These are phyloP conservation scores for Vitellaria paradoxa DNA, from an alignment of 179 eudicot genomes.

Conservation along the genomic window DNA sequence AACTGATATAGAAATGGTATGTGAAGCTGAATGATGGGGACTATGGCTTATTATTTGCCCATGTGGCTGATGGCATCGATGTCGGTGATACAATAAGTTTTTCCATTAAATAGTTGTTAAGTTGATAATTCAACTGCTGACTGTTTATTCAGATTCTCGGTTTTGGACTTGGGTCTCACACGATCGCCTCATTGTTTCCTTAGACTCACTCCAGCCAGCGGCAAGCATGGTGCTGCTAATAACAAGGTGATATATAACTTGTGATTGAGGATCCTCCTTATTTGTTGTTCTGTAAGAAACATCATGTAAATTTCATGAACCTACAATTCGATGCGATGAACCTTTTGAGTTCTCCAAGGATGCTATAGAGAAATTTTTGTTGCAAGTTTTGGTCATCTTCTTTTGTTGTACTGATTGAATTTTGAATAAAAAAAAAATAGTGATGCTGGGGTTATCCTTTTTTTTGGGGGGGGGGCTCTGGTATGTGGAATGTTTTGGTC, in stretches of 20 bases:
- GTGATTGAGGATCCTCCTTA: not conserved
- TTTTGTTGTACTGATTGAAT: too few species aligned
- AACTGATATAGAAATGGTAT: not conserved
- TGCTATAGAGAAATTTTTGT: too few species aligned
- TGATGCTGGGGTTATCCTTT: too few species aligned
- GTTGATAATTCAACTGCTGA: not conserved
- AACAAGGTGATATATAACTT: constrained; percentile 44
- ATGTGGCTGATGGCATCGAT: not conserved
- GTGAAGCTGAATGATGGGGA: not conserved
- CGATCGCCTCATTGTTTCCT: constrained; percentile 52
- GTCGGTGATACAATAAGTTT: not conserved
- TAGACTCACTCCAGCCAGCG: constrained; percentile 67
- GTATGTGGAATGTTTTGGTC: too few species aligned
- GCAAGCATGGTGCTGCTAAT: constrained; percentile 79
- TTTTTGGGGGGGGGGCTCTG: too few species aligned
- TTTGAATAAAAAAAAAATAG: too few species aligned
- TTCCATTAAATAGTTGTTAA: too few species aligned
- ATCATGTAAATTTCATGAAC: not conserved
- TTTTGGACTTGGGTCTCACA: not conserved
- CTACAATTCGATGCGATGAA: not conserved
- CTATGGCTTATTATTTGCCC: not conserved
- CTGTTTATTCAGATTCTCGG: not conserved
- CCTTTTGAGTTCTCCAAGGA: too few species aligned
- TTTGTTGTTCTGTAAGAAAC: constrained; percentile 10
- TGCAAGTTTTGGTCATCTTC: too few species aligned